These are phyloP conservation scores for Meripilus lineatus DNA, from an alignment of 1,284 basidiomycete genomes.

Conservation along the genomic window DNA sequence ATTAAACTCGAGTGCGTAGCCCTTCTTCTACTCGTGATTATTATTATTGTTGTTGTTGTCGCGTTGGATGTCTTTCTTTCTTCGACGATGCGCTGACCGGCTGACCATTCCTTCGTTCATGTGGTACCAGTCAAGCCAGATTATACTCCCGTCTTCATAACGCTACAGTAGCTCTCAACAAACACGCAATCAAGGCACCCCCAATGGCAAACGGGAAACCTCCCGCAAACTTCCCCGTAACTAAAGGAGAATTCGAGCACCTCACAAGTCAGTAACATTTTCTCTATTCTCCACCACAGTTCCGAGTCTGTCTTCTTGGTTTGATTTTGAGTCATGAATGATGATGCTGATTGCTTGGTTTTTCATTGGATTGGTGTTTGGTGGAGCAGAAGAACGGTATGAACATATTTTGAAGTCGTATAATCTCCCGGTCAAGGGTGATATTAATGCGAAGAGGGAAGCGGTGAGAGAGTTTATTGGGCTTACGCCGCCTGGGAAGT, in stretches of 20 bases:
- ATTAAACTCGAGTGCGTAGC: constrained; percentile 32
- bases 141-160: constrained; percentile 33
- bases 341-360: background rate
- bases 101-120: too few relatives aligned
- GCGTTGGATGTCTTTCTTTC: too few relatives aligned
- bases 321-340: background rate
- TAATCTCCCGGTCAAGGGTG: constrained; percentile 29
- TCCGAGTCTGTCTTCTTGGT: background rate
- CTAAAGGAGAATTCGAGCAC: constrained; percentile 38
- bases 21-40: background rate
- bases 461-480: constrained; percentile 33
- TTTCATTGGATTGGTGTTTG: too few relatives aligned
- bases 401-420: constrained; percentile 33
- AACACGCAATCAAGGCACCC: constrained; percentile 27
- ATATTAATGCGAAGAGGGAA: constrained; percentile 33
- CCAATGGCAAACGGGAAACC: constrained; percentile 30
- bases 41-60: background rate
- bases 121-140: constrained; percentile 35
- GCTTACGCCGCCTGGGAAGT: constrained; percentile 21
- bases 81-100: too few relatives aligned
- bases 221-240: constrained; percentile 32
- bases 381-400: constrained; percentile 33
- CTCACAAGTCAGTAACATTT: constrained; percentile 31
- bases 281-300: background rate
- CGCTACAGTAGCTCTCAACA: constrained; percentile 26